Evolutionary conservation across 352 stramenopile genomes (phyloP).

Genomic region (Aphanomyces stellatus): DNA sequence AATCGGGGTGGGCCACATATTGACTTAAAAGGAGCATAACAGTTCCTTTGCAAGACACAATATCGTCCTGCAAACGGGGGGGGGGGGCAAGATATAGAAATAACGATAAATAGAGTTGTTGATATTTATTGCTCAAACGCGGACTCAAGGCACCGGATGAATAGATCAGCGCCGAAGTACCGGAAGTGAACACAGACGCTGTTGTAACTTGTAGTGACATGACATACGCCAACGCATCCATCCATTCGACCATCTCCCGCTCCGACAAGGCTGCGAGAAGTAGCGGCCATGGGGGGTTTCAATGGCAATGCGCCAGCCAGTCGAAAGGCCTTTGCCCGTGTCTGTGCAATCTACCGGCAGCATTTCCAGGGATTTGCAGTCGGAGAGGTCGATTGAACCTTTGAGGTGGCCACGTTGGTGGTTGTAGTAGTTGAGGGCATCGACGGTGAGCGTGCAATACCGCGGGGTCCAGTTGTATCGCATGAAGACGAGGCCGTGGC

Average conservation of each 20-base stretch:
- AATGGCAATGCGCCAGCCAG: conserved; percentile 70
- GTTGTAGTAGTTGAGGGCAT: conserved; percentile 58
- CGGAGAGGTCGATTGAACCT: conserved; percentile 53
- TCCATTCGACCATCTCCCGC: conserved; percentile 80
- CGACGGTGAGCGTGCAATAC: conserved; percentile 57
- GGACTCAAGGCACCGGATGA: no score
- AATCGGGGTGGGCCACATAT: no score
- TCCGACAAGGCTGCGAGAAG: conserved; percentile 60
- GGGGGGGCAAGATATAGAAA: no score
- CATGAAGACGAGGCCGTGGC: conserved; percentile 36
- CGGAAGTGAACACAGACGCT: no score
- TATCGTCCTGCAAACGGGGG: no score
- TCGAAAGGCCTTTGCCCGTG: conserved; percentile 53
- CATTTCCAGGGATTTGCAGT: conserved; percentile 59
- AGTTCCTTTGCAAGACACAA: no score
- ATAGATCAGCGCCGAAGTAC: no score
- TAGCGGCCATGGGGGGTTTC: conserved; percentile 49
- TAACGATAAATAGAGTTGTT: no score
- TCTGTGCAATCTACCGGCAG: conserved; percentile 73
- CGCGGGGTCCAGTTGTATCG: conserved; percentile 72
- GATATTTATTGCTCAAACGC: no score
- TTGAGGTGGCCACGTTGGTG: conserved; percentile 70
- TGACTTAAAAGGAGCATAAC: no score
- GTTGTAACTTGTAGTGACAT: no score
- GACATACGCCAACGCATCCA: conserved; percentile 33